Percentiles rank a stretch among this genome's conserved stretches.
phyloP scores from a whole-genome alignment of 2,329 filamentous ascomycete species.

The Elsinoe batatas region DNA sequence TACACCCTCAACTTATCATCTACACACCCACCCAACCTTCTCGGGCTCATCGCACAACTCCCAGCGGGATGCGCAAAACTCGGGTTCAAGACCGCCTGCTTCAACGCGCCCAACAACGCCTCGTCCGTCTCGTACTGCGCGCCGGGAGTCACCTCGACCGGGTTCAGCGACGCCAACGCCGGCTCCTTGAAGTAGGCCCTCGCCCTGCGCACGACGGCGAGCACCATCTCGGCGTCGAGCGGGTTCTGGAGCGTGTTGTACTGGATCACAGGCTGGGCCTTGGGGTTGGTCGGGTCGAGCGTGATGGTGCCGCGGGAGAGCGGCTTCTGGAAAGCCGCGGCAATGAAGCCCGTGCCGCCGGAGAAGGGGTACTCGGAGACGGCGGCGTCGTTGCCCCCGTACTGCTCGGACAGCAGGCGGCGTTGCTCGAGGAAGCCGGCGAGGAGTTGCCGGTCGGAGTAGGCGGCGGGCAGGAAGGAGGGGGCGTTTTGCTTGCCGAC shows the following conservation, averaged over 20 bases:
- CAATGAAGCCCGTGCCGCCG: conserved; percentile 15
- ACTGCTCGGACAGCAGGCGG: conserved; percentile 14
- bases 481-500: conserved; percentile 16
- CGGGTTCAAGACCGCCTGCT: conserved; percentile 15
- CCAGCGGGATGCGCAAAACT: conserved; percentile 28
- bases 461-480: conserved; percentile 17
- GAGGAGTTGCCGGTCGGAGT: conserved; percentile 13
- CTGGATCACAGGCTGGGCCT: conserved; percentile 25
- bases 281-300: conserved; percentile 28
- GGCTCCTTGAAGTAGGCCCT: conserved; percentile 26
- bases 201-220: conserved; percentile 28
- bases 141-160: conserved; percentile 26
- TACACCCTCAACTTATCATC: conserved; percentile 24
- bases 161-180: conserved; percentile 24
- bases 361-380: conserved; percentile 18
- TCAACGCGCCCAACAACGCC: conserved; percentile 18
- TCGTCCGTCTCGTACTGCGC: conserved; percentile 17
- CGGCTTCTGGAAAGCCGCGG: conserved; percentile 27
- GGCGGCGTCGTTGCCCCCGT: conserved; percentile 14
- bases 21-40: conserved; percentile 24
- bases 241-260: conserved; percentile 30
- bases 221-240: conserved; percentile 27
- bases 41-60: conserved; percentile 27
- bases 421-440: conserved; percentile 18
- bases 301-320: conserved; percentile 31